A percentile compares a stretch with the other conserved stretches of the same genome.
phyloP scores from a whole-genome alignment of 2,329 filamentous ascomycete genomes.

The Paracorniculantispora psalliotae region DNA sequence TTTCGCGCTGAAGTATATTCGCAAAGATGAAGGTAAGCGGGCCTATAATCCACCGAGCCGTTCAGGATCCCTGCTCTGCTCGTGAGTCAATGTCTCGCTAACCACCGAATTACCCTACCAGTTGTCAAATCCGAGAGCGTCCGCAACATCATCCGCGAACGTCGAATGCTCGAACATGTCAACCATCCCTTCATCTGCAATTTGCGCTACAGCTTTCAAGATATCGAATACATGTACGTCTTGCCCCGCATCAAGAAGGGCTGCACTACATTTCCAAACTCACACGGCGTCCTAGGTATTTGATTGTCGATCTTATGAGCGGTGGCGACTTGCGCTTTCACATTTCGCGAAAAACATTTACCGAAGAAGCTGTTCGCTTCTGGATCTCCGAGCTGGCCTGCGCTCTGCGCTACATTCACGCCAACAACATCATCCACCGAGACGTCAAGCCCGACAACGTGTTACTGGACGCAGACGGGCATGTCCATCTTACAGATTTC shows the following conservation, averaged over 20 bases:
- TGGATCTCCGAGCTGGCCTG: slow-evolving; percentile 96
- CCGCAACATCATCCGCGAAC: slow-evolving; percentile 94
- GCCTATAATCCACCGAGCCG: neutral
- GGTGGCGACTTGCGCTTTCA: slow-evolving; percentile 95
- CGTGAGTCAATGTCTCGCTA: slow-evolving; percentile 17
- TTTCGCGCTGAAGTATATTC: slow-evolving; percentile 96
- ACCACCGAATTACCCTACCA: slow-evolving; percentile 34
- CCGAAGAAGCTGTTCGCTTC: slow-evolving; percentile 92
- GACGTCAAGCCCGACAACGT: slow-evolving; percentile 94
- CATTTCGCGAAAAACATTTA: slow-evolving; percentile 96
- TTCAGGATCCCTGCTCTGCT: neutral
- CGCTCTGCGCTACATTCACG: slow-evolving; percentile 80
- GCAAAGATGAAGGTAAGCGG: slow-evolving; percentile 90
- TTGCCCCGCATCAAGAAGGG: neutral
- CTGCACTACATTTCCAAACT: neutral
- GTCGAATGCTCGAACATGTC: slow-evolving; percentile 95
- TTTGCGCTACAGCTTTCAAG: slow-evolving; percentile 96
- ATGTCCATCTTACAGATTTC: slow-evolving; percentile 97
- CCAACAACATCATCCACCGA: slow-evolving; percentile 82
- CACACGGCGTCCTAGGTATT: slow-evolving; percentile 58
- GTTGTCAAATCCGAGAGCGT: slow-evolving; percentile 97
- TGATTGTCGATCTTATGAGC: slow-evolving; percentile 97
- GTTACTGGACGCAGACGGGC: slow-evolving; percentile 78
- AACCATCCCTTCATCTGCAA: slow-evolving; percentile 99
- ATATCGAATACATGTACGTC: slow-evolving; percentile 93